Evolutionary conservation across 2,329 filamentous ascomycete species (phyloP).

Genomic region (Sporothrix pseudoabietina): DNA sequence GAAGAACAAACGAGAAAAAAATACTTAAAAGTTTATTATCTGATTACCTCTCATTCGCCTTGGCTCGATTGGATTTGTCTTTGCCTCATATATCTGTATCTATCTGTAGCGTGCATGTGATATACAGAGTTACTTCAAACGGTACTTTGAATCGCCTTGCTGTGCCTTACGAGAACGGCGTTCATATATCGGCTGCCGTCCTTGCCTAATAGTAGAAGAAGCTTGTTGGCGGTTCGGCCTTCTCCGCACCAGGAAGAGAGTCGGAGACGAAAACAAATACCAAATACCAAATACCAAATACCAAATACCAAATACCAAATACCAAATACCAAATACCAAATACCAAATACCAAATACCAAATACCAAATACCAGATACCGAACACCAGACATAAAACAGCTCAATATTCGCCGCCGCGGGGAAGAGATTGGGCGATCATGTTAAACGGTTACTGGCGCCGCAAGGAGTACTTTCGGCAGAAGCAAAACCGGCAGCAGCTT

Average conservation of each 20-base stretch:
- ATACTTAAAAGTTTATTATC: not conserved
- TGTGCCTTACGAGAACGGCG: not conserved
- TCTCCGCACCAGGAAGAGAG: not conserved
- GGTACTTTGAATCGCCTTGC: not conserved
- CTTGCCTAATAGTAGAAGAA: not conserved
- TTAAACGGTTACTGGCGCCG: not conserved
- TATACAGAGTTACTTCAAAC: not conserved
- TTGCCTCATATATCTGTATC: not conserved
- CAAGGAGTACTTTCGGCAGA: not conserved
- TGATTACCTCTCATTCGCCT: not conserved
- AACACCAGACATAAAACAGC: not conserved
- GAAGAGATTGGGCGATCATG: not conserved
- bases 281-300: too few relatives aligned
- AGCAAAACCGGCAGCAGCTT: constrained; percentile 4
- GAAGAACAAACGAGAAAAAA: constrained; percentile 11
- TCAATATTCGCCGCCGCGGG: not conserved
- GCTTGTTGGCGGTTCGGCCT: not conserved
- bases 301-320: too few relatives aligned
- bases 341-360: too few relatives aligned
- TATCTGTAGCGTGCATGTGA: not conserved
- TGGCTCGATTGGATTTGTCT: not conserved
- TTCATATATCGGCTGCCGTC: not conserved
- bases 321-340: too few relatives aligned
- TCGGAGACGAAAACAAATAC: not conserved
- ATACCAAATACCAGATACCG: too few relatives aligned